phyloP scores from a whole-genome alignment of 164 flowering plant genomes.

The Vitis riparia region DNA sequence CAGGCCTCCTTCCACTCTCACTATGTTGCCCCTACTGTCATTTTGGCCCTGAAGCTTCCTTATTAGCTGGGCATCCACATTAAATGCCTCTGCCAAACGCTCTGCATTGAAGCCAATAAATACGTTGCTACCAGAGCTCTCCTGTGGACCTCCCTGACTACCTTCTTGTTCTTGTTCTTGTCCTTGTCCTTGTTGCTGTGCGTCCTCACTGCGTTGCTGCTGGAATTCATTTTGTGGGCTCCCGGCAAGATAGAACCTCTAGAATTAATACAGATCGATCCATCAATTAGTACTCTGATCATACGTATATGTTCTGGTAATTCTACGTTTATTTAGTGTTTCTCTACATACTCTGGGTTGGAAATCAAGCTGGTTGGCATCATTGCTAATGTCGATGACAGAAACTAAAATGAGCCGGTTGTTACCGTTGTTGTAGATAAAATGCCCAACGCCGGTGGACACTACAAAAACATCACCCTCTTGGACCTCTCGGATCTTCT shows the following conservation, averaged over 20 bases:
- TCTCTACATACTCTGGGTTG: slow-evolving; percentile 26
- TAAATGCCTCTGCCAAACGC: slow-evolving; percentile 34
- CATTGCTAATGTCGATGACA: slow-evolving; percentile 29
- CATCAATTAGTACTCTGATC: background rate
- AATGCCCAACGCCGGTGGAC: slow-evolving; percentile 38
- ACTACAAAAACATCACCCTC: slow-evolving; percentile 42
- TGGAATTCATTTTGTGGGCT: slow-evolving; percentile 6
- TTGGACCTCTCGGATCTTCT: slow-evolving; percentile 32
- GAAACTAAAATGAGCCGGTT: slow-evolving; percentile 23
- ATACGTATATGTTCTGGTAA: background rate
- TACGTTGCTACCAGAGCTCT: slow-evolving; percentile 28
- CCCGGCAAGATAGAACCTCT: slow-evolving; percentile 43
- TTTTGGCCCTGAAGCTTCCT: slow-evolving; percentile 25
- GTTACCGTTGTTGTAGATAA: slow-evolving; percentile 48
- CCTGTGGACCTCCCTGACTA: background rate
- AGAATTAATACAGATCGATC: background rate
- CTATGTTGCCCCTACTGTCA: slow-evolving; percentile 22
- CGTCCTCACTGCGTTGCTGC: background rate
- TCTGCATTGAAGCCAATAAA: slow-evolving; percentile 36
- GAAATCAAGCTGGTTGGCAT: slow-evolving; percentile 46
- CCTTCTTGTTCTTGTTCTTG: slow-evolving; percentile 2
- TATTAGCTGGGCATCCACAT: slow-evolving; percentile 17
- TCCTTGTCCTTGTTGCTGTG: slow-evolving; percentile 9
- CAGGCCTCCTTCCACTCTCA: background rate
- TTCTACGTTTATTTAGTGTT: background rate